Conservation (phyloP, 306 rosid genomes). For the Lupinus albus region DNA sequence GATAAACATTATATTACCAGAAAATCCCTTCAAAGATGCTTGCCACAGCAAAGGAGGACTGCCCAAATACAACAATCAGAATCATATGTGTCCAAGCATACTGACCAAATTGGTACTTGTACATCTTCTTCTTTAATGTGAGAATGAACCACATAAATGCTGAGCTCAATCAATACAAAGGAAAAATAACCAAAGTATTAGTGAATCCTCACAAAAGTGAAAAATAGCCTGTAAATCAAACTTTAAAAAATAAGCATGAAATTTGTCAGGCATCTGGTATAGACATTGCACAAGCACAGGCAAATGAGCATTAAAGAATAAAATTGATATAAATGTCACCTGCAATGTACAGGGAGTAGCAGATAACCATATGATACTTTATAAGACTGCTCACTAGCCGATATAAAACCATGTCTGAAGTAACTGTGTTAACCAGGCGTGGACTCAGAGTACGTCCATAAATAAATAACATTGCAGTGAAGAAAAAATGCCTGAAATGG, state of each 20-base stretch:
- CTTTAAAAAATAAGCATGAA: conserved; percentile 6
- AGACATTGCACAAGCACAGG: conserved; percentile 38
- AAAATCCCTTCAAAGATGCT: conserved; percentile 97
- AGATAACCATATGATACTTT: conserved; percentile 93
- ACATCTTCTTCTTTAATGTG: conserved; percentile 95
- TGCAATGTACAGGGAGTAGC: conserved; percentile 83
- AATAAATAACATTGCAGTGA: conserved; percentile 95
- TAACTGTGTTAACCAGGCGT: conserved; percentile 84
- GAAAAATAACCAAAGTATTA: conserved; percentile 39
- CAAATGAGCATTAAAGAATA: conserved; percentile 27
- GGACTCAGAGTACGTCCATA: conserved; percentile 96
- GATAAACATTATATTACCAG: conserved; percentile 53
- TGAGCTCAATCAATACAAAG: conserved; percentile 51
- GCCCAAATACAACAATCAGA: conserved; percentile 89
- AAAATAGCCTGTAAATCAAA: conserved; percentile 31
- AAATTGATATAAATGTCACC: conserved; percentile 52
- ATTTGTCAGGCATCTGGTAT: conserved; percentile 35
- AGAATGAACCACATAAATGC: conserved; percentile 99
- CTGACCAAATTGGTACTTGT: conserved; percentile 99
- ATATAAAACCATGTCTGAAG: conserved; percentile 73
- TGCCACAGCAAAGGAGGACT: conserved; percentile 95
- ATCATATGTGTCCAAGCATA: conserved; percentile 99
- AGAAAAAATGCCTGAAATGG: conserved; percentile 89
- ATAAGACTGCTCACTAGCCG: conserved; percentile 77
- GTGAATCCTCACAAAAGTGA: conserved; percentile 14